Conservation (phyloP, 139 green algal species). For the Chlorella sp. region DNA sequence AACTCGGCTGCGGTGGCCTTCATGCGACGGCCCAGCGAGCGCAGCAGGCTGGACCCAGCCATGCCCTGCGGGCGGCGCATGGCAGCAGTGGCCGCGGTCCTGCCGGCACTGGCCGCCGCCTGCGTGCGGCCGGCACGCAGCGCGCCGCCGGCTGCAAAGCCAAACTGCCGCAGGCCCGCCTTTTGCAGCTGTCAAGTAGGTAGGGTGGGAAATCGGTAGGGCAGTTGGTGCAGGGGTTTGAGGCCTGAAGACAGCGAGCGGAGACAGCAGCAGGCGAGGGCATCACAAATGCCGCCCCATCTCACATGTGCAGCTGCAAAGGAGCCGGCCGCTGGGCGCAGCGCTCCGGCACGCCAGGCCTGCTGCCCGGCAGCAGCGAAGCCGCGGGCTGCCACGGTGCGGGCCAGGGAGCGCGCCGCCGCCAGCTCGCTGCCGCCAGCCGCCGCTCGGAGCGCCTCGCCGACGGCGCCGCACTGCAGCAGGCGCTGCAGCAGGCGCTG, state of each 20-base stretch:
- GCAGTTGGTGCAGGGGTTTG: too few species aligned
- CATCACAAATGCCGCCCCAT: too few species aligned
- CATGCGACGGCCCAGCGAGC: background rate
- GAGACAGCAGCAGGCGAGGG: too few species aligned
- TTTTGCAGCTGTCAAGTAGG: too few species aligned
- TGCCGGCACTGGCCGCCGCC: background rate
- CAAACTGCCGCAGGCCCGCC: constrained; percentile 16
- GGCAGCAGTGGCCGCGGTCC: background rate
- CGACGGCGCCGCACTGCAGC: constrained; percentile 6
- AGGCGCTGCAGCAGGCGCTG: constrained; percentile 29
- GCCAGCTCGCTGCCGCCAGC: background rate
- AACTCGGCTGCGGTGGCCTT: constrained; percentile 18
- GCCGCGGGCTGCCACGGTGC: too few species aligned
- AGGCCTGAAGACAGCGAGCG: too few species aligned
- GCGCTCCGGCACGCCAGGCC: too few species aligned
- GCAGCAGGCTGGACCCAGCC: constrained; percentile 13
- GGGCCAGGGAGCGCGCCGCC: constrained; percentile 1
- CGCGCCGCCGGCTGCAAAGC: constrained; percentile 18
- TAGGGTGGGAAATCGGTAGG: too few species aligned
- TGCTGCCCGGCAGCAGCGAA: too few species aligned
- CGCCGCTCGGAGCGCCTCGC: constrained; percentile 4
- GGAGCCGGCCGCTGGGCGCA: too few species aligned
- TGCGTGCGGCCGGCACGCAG: background rate
- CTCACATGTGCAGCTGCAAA: too few species aligned
- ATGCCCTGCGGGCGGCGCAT: constrained; percentile 15